Percentiles rank a stretch among this genome's conserved stretches.
Evolutionary conservation across 139 green algal species (phyloP).

Genomic region (Picochlorum sp.): DNA sequence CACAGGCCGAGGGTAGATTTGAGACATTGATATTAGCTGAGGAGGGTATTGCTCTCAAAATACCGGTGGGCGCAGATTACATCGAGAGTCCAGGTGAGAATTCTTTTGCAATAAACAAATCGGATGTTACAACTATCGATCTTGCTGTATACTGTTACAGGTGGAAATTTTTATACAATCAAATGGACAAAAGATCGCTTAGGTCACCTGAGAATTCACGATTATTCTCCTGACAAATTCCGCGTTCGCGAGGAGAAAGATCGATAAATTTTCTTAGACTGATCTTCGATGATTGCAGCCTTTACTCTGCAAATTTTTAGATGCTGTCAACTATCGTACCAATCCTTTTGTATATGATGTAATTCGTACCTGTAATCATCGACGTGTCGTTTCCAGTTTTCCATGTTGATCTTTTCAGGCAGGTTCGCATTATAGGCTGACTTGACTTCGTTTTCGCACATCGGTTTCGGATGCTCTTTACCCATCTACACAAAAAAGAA

Average conservation of each 20-base stretch:
- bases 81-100: conserved; percentile 19
- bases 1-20: conserved; percentile 19
- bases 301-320: neutral
- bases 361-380: conserved; percentile 5
- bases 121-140: too few species aligned
- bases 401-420: neutral
- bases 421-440: neutral
- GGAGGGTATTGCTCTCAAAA: conserved; percentile 13
- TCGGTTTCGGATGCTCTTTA: neutral
- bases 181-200: conserved; percentile 20
- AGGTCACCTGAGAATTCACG: conserved; percentile 15
- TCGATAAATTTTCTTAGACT: too few species aligned
- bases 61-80: conserved; percentile 28
- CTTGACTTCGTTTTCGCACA: neutral
- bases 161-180: conserved; percentile 26
- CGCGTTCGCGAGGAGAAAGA: too few species aligned
- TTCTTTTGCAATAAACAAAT: neutral
- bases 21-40: conserved; percentile 21
- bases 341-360: neutral
- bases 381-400: conserved; percentile 1
- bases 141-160: neutral
- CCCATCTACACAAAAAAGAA: too few species aligned
- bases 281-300: too few species aligned
- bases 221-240: conserved; percentile 12
- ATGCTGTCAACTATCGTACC: neutral